A percentile compares a stretch with the other conserved stretches of the same genome.
Conservation (phyloP, 2,329 filamentous ascomycete genomes). For the Hypomyces rosellus region DNA sequence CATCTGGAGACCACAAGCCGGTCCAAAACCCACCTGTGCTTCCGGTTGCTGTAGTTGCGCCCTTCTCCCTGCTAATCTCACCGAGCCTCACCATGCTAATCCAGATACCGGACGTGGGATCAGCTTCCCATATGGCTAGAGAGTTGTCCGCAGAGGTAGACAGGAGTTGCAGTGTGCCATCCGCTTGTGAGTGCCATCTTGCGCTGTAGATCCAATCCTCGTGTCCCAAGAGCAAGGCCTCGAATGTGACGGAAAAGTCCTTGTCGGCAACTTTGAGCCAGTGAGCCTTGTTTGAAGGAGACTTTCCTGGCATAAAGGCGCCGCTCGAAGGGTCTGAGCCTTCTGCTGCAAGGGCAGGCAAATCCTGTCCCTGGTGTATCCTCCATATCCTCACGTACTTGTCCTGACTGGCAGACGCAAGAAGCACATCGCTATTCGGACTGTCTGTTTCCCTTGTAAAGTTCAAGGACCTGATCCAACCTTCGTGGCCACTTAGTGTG, state of each 20-base stretch:
- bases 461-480: slow-evolving; percentile 83
- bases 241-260: slow-evolving; percentile 81
- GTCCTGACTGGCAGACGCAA: slow-evolving; percentile 94
- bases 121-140: slow-evolving; percentile 85
- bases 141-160: slow-evolving; percentile 95
- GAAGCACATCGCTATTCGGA: slow-evolving; percentile 59
- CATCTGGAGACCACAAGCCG: slow-evolving; percentile 81
- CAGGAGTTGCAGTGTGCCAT: slow-evolving; percentile 62
- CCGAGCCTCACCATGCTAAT: slow-evolving; percentile 78
- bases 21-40: slow-evolving; percentile 97
- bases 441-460: slow-evolving; percentile 60
- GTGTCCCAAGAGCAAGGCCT: slow-evolving; percentile 87
- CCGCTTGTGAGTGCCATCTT: slow-evolving; percentile 56
- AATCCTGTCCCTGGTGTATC: slow-evolving; percentile 62
- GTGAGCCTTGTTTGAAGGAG: slow-evolving; percentile 85
- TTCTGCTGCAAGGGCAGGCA: slow-evolving; percentile 50
- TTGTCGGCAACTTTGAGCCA: slow-evolving; percentile 55
- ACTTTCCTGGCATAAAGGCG: slow-evolving; percentile 58
- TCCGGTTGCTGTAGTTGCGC: slow-evolving; percentile 91
- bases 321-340: slow-evolving; percentile 51
- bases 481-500: slow-evolving; percentile 82
- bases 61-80: slow-evolving; percentile 91
- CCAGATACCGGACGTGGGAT: slow-evolving; percentile 82
- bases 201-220: slow-evolving; percentile 98
- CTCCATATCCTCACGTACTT: slow-evolving; percentile 96